phyloP scores from a whole-genome alignment of 805 yeast species.

The Metschnikowia rubicola region DNA sequence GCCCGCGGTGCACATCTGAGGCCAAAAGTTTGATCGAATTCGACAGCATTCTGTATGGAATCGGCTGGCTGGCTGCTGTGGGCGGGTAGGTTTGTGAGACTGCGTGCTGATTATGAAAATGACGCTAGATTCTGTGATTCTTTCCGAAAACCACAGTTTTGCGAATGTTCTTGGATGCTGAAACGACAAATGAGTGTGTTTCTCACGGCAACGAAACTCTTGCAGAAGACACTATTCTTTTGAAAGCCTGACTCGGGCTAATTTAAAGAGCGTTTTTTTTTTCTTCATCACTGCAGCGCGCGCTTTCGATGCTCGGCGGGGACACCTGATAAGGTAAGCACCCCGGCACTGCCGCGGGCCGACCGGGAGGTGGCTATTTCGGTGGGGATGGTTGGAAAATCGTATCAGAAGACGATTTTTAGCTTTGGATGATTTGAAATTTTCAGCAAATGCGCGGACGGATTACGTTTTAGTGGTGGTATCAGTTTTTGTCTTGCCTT shows the following conservation, averaged over 20 bases:
- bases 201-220: neutral
- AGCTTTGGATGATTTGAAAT: too few relatives aligned
- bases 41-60: slow-evolving; percentile 54
- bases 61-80: neutral
- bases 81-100: neutral
- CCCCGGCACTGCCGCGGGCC: slow-evolving; percentile 1
- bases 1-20: slow-evolving; percentile 62
- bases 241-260: slow-evolving; percentile 1
- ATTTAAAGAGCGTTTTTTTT: slow-evolving; percentile 1
- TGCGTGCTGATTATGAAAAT: neutral
- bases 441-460: too few relatives aligned
- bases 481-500: too few relatives aligned
- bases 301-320: slow-evolving; percentile 1
- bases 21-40: slow-evolving; percentile 68
- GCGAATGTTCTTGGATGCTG: too few relatives aligned
- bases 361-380: neutral
- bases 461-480: too few relatives aligned
- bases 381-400: too few relatives aligned
- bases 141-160: neutral
- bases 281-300: slow-evolving; percentile 4
- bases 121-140: neutral
- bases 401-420: too few relatives aligned
- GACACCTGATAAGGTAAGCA: neutral
- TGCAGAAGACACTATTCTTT: neutral
- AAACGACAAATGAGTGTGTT: too few relatives aligned